phyloP scores from a whole-genome alignment of 2,329 filamentous ascomycete species.

The Clonostachys rosea region DNA sequence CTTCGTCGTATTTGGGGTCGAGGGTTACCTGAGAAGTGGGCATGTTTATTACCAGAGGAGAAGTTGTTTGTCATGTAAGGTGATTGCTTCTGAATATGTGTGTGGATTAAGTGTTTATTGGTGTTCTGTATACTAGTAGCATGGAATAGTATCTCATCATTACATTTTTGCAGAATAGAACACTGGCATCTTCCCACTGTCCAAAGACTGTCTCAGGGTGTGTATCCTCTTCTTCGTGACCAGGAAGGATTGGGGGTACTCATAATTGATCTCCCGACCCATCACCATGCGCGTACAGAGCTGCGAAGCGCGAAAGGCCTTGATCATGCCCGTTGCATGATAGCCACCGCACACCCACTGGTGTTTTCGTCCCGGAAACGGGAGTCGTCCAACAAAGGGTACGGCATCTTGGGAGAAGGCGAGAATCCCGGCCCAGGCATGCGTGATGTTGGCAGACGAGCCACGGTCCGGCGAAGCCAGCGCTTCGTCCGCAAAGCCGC shows the following conservation, averaged over 20 bases:
- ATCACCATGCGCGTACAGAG: slow-evolving; percentile 2
- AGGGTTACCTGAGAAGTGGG: no score
- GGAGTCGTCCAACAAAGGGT: slow-evolving; percentile 7
- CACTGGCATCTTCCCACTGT: background rate
- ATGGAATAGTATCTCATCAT: no score
- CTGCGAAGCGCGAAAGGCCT: slow-evolving; percentile 4
- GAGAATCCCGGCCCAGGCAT: slow-evolving; percentile 10
- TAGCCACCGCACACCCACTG: slow-evolving; percentile 9
- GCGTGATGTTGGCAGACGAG: background rate
- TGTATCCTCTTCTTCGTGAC: slow-evolving; percentile 2
- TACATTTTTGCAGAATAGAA: no score
- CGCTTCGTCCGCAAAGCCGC: slow-evolving; percentile 2
- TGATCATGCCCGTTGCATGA: slow-evolving; percentile 10
- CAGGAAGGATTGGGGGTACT: slow-evolving; percentile 6
- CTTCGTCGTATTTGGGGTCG: no score
- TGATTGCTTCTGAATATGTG: no score
- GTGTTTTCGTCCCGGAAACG: slow-evolving; percentile 4
- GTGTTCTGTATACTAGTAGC: no score
- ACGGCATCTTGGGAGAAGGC: slow-evolving; percentile 9
- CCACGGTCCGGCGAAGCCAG: background rate
- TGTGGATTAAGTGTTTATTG: no score
- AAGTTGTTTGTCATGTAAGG: no score
- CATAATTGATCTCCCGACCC: background rate
- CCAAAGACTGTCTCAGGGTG: background rate
- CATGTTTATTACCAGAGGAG: no score